A percentile compares a stretch with the other conserved stretches of the same genome.
Conservation (phyloP, 1,284 basidiomycete genomes). For the Trichosporon sp. region DNA sequence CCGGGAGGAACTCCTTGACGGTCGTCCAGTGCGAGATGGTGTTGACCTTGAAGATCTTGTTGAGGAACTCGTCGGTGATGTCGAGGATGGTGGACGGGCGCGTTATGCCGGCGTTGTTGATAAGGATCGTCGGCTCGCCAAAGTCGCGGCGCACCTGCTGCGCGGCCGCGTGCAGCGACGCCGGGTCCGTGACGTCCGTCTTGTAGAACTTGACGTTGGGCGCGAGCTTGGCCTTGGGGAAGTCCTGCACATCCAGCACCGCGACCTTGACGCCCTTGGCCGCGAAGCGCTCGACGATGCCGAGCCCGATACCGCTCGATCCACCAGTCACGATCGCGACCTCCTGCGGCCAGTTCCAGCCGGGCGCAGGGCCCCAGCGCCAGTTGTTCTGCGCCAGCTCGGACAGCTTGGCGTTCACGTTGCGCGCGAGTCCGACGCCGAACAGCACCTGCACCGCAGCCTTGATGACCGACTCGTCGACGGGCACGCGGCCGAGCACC, state of each 20-base stretch:
- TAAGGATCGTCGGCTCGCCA: slow-evolving; percentile 12
- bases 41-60: slow-evolving; percentile 16
- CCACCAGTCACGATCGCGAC: slow-evolving; percentile 14
- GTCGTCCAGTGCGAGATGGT: slow-evolving; percentile 17
- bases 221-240: slow-evolving; percentile 2
- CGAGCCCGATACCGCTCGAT: slow-evolving; percentile 10
- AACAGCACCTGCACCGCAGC: not conserved
- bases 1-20: slow-evolving; percentile 12
- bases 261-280: slow-evolving; percentile 14
- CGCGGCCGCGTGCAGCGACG: slow-evolving; percentile 5
- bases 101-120: slow-evolving; percentile 19
- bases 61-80: slow-evolving; percentile 8
- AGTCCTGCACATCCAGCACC: slow-evolving; percentile 7
- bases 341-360: slow-evolving; percentile 15
- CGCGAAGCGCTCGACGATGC: slow-evolving; percentile 5
- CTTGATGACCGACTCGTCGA: not conserved
- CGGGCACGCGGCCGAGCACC: not conserved
- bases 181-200: slow-evolving; percentile 13
- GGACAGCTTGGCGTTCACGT: slow-evolving; percentile 1
- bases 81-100: slow-evolving; percentile 14
- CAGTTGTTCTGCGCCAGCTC: slow-evolving; percentile 10
- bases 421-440: slow-evolving; percentile 5
- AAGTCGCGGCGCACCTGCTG: slow-evolving; percentile 9
- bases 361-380: not conserved
- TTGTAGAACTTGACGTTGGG: slow-evolving; percentile 11